phyloP scores from a whole-genome alignment of 2,329 filamentous ascomycete genomes.

The Chalaropsis thielavioides region DNA sequence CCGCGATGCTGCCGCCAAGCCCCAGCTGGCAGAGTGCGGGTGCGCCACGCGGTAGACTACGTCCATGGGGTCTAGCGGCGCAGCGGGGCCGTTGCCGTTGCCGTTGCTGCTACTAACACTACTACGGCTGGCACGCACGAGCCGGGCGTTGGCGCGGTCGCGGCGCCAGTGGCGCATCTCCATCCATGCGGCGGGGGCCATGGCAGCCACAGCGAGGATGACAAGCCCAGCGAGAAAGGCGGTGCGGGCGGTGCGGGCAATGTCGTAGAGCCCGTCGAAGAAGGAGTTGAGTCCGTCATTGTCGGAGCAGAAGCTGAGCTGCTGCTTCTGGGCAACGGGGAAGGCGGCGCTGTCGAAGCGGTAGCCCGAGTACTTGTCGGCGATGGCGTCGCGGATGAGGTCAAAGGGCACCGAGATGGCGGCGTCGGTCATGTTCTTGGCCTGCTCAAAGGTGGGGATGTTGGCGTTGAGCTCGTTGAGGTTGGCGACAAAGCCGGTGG shows the following conservation, averaged over 20 bases:
- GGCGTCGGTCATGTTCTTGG: slow-evolving; percentile 65
- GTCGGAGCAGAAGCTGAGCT: slow-evolving; percentile 75
- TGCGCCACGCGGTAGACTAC: slow-evolving; percentile 76
- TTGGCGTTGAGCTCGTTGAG: slow-evolving; percentile 60
- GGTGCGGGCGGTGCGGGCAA: slow-evolving; percentile 54
- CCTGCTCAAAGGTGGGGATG: slow-evolving; percentile 69
- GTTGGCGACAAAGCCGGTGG: slow-evolving; percentile 51
- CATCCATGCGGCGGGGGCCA: slow-evolving; percentile 63
- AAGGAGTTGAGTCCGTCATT: slow-evolving; percentile 71
- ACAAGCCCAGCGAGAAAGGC: slow-evolving; percentile 64
- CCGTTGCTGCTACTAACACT: neutral
- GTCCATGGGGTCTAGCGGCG: slow-evolving; percentile 66
- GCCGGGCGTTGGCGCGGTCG: slow-evolving; percentile 53
- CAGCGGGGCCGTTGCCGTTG: slow-evolving; percentile 16
- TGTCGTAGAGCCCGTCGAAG: slow-evolving; percentile 55
- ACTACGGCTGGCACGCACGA: slow-evolving; percentile 34
- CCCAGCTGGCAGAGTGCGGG: slow-evolving; percentile 57
- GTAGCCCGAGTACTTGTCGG: slow-evolving; percentile 56
- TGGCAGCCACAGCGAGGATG: slow-evolving; percentile 55
- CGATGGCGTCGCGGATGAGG: slow-evolving; percentile 58
- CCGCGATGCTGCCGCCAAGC: slow-evolving; percentile 52
- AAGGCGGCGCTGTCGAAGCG: slow-evolving; percentile 65
- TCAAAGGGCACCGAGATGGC: slow-evolving; percentile 70
- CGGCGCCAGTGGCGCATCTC: slow-evolving; percentile 65
- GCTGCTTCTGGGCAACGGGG: slow-evolving; percentile 68